Percentiles rank a stretch among this genome's conserved stretches.
These are phyloP conservation scores for Kurtzmaniella quercitrusa DNA, from an alignment of 1,139 yeast species.

Conservation along the genomic window DNA sequence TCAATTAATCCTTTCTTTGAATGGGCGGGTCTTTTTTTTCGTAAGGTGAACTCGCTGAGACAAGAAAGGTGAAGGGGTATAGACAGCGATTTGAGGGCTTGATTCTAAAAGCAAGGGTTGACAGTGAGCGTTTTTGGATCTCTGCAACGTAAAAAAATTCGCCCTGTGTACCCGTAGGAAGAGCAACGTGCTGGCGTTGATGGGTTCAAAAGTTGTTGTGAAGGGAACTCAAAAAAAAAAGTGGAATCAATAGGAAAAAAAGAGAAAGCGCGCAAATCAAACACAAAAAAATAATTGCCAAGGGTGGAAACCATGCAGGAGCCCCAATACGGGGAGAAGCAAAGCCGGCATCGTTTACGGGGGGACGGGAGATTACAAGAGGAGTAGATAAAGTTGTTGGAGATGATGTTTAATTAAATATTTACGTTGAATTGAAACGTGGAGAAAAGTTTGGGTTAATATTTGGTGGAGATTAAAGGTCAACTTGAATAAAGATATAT, in stretches of 20 bases:
- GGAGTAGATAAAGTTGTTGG: background rate
- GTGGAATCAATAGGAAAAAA: background rate
- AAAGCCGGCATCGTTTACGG: background rate
- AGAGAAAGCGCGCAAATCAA: background rate
- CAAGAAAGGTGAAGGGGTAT: too few species aligned
- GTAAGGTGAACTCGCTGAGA: background rate
- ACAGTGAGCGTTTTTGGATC: background rate
- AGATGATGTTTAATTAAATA: too few species aligned
- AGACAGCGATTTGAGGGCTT: background rate
- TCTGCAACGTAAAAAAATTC: background rate
- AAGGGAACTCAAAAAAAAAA: background rate
- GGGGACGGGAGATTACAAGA: background rate
- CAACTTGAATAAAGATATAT: too few species aligned
- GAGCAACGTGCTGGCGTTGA: background rate
- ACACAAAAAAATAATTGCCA: background rate
- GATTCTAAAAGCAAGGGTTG: background rate
- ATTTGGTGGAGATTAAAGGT: too few species aligned
- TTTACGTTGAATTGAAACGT: too few species aligned
- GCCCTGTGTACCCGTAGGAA: slow-evolving; percentile 1
- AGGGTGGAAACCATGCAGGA: background rate
- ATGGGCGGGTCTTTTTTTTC: too few species aligned
- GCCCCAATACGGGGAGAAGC: background rate
- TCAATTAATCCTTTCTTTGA: too few species aligned
- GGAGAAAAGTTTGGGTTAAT: too few species aligned
- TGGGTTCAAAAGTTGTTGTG: background rate